Evolutionary conservation across 306 rosid species (phyloP), one percentile per base, ranked within the genome.

Genomic region (Cercis canadensis): DNA sequence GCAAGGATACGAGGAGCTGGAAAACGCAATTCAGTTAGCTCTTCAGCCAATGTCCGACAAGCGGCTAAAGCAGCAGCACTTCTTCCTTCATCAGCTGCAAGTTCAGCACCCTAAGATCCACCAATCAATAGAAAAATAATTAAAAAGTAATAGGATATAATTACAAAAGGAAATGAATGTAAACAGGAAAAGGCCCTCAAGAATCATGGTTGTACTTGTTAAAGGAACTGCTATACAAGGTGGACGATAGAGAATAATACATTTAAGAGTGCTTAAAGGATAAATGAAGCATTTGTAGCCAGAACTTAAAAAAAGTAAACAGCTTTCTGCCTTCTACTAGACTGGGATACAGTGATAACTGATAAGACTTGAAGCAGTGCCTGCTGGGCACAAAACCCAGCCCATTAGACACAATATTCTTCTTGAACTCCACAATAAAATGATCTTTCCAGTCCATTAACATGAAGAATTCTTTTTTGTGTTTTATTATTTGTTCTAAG

Each of bases 1-100:
- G 99, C 85, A 63, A 95, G 97, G 79, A 91, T 95, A 15, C 96
- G 92, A 41, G 99, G 99, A 63, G 99, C 99, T 37, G 97, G 99
- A 78, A 95, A 94, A 64, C 99, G 88, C 58, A 76, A 75, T 75
- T 94, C 97, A 3, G 90, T 94, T 50, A 91, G 84, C 79, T 95
- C 99, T 84, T 95, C 99, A 4, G 96, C 99, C 79, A 95, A 87
- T 65, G 99, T 95, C 80, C 97, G 85, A 84, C 99, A 95, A 50
- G 99, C 97, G 31, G 99, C 99, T 84, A 89, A 74, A 67, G 91
- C 96, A 73, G 96, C 91, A 33, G 97, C 99, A 85, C 92, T 87
- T 79, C 83, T 89, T 63, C 92, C 99, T 66, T 89, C 99, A 39
- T 91, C 96, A 40, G 84, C 91, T 40, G 90, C 89, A 31, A 94